Evolutionary conservation across 352 stramenopile species (phyloP), one percentile per base, ranked within the genome.

Genomic region (Phytopythium ostracodes): DNA sequence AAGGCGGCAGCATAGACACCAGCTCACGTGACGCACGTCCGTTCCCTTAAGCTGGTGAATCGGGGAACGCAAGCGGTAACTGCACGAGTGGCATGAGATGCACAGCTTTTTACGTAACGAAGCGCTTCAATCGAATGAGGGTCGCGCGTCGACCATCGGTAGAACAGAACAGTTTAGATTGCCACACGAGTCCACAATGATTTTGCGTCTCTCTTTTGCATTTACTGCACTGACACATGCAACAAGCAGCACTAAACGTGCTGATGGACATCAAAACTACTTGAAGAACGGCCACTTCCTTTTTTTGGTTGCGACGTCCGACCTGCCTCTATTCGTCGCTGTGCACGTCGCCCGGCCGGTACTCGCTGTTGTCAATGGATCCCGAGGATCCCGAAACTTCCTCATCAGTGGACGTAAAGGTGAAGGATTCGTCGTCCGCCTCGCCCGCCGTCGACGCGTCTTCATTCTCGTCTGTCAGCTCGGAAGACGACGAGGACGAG

Each of bases 1-100:
- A 90, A 88, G 44, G 52, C 55, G 8, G 61, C 55, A 44, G 55
- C 73, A 42, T 57, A 57, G 51, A 29, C 33, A 27, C 20, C 24
- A 31, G 31, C 8, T 46, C 6, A 9, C 22, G 5, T 24, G 40
- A 2, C 20, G 40, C 38, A n/a, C 8, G 14, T 2, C 38, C 8
- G 38, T 7, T 15, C 14, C n/a, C 15, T n/a, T 44, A 15, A 2
- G 17, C 12, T 42, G 8, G 38, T 15, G 12, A 15, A 2, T 15
- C 33, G 15, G 18, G 5, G 4, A 47, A 25, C 18, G 9, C 2
- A 47, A 47, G 15, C 15, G 17, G 40, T 1, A 47, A 24, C 20
- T 17, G 18, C 1, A 11, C 17, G 18, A 4, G 10, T 47, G 40
- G 40, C 10, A 47, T 14, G 40, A 47, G 18, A 11, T n/a, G 17